Percentiles rank a stretch among this genome's conserved stretches.
Conservation (phyloP, 306 rosid species). For the Fragaria vesca region DNA sequence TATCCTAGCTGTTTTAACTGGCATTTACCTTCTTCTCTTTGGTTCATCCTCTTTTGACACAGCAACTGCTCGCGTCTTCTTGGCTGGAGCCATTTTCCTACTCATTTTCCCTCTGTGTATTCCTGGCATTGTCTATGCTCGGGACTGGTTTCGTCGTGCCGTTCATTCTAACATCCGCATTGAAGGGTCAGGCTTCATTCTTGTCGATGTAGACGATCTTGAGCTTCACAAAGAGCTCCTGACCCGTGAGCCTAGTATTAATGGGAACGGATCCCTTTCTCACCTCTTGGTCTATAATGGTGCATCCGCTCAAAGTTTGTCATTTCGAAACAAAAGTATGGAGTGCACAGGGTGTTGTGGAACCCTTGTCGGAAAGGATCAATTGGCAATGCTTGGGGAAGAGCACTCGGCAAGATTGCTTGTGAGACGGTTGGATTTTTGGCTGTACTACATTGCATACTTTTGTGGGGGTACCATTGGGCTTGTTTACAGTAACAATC, state of each 20-base stretch:
- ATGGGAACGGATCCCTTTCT: conserved; percentile 33
- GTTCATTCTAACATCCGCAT: conserved; percentile 53
- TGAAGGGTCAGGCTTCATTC: conserved; percentile 57
- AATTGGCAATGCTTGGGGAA: conserved; percentile 76
- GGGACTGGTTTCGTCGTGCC: conserved; percentile 55
- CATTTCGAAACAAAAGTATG: conserved; percentile 21
- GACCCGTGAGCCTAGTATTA: conserved; percentile 38
- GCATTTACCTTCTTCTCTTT: conserved; percentile 75
- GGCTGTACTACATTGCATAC: conserved; percentile 84
- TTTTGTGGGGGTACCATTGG: conserved; percentile 97
- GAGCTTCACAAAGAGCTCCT: conserved; percentile 88
- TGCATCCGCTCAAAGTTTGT: conserved; percentile 12
- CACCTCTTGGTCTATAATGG: conserved; percentile 22
- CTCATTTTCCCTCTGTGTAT: conserved; percentile 63
- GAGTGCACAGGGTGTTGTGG: conserved; percentile 35
- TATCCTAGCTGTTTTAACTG: conserved; percentile 70
- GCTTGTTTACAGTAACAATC: conserved; percentile 88
- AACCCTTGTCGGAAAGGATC: conserved; percentile 44
- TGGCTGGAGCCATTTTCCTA: conserved; percentile 66
- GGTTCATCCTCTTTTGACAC: conserved; percentile 45
- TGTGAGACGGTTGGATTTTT: conserved; percentile 69
- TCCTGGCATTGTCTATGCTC: conserved; percentile 77
- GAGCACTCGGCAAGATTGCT: conserved; percentile 63
- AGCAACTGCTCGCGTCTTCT: conserved; percentile 44
- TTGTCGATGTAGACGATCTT: conserved; percentile 79